phyloP scores from a whole-genome alignment of 805 yeast genomes.

The Metschnikowia lachancei region DNA sequence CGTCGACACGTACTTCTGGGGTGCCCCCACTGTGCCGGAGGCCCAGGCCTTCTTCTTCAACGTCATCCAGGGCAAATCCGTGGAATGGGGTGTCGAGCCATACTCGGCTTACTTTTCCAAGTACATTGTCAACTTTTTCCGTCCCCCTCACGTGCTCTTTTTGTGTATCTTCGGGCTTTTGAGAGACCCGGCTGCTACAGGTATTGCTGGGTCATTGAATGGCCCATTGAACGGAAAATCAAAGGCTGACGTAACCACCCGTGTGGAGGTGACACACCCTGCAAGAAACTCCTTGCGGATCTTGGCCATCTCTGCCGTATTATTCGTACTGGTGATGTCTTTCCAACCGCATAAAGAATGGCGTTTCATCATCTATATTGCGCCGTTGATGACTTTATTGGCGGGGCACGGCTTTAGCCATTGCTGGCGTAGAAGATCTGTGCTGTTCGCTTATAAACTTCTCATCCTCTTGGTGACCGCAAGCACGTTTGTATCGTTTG shows the following conservation, averaged over 20 bases:
- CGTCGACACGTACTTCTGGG: conserved; percentile 82
- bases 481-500: conserved; percentile 27
- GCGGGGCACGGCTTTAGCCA: conserved; percentile 61
- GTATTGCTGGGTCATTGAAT: conserved; percentile 19
- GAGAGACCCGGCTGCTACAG: conserved; percentile 44
- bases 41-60: conserved; percentile 69
- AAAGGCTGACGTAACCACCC: neutral
- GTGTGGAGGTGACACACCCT: conserved; percentile 29
- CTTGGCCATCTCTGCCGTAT: conserved; percentile 48
- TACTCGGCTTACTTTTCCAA: conserved; percentile 60
- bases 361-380: conserved; percentile 77
- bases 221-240: conserved; percentile 3
- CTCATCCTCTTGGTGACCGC: conserved; percentile 22
- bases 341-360: conserved; percentile 91
- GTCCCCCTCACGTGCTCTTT: conserved; percentile 46
- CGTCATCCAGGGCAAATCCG: conserved; percentile 68
- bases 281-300: conserved; percentile 38
- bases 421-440: conserved; percentile 21
- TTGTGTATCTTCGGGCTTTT: conserved; percentile 36
- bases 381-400: conserved; percentile 63
- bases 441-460: conserved; percentile 26
- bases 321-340: conserved; percentile 65
- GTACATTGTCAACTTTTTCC: conserved; percentile 39
- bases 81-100: conserved; percentile 86
- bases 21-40: conserved; percentile 63